These are phyloP conservation scores for Arabis alpina DNA, from an alignment of 345 rosid genomes.

Conservation along the genomic window DNA sequence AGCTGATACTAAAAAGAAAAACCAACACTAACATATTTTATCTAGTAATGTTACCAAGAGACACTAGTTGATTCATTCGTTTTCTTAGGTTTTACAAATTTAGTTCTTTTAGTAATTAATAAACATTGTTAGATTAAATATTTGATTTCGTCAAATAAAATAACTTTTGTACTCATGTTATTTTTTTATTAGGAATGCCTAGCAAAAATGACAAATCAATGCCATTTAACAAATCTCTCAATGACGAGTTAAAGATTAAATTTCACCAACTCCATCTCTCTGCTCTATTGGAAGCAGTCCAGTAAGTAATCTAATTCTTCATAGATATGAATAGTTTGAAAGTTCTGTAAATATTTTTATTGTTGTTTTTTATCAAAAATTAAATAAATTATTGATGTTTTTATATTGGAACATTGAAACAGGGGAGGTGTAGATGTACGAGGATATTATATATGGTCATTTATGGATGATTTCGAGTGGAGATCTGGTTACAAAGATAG, in stretches of 20 bases:
- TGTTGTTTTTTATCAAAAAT: not conserved
- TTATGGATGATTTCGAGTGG: constrained; percentile 64
- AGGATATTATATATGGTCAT: constrained; percentile 59
- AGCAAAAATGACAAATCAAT: constrained; percentile 14
- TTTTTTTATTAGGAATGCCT: constrained; percentile 15
- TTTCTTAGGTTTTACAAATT: no score
- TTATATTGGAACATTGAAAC: not conserved
- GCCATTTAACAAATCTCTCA: constrained; percentile 18
- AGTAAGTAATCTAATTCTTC: not conserved
- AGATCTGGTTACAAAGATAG: constrained; percentile 48
- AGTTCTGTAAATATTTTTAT: not conserved
- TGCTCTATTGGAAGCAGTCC: constrained; percentile 11
- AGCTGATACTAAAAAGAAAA: no score
- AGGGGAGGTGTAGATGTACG: constrained; percentile 52
- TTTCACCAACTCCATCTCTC: constrained; percentile 25
- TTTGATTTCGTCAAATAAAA: not conserved
- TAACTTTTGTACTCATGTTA: not conserved
- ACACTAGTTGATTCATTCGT: not conserved
- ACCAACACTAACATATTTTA: not conserved
- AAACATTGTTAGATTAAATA: not conserved
- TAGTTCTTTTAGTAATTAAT: no score
- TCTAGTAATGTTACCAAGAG: not conserved
- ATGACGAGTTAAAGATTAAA: constrained; percentile 8
- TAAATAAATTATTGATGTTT: not conserved
- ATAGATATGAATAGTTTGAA: not conserved